Evolutionary conservation across 768 basidiomycete species (phyloP).

Genomic region (Trametes gibbosa): DNA sequence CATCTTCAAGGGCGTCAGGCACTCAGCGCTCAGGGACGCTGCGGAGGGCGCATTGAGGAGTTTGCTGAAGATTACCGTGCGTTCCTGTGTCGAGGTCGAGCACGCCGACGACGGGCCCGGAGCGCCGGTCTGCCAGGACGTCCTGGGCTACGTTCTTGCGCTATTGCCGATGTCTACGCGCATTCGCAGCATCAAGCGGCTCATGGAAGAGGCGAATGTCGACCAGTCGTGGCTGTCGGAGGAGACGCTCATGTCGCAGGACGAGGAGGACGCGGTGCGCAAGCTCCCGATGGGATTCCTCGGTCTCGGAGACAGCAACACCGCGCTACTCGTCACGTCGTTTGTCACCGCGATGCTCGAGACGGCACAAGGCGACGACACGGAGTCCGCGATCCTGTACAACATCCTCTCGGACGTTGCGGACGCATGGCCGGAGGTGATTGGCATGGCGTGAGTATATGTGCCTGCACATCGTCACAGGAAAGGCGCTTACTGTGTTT

Average conservation of each 20-base stretch:
- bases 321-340: slow-evolving; percentile 71
- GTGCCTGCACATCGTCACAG: neutral
- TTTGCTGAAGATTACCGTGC: slow-evolving; percentile 58
- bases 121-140: slow-evolving; percentile 52
- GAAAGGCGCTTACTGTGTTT: slow-evolving; percentile 11
- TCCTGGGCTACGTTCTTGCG: slow-evolving; percentile 77
- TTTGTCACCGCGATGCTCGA: slow-evolving; percentile 73
- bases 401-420: slow-evolving; percentile 72
- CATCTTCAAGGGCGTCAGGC: slow-evolving; percentile 84
- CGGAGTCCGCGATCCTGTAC: slow-evolving; percentile 80
- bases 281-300: slow-evolving; percentile 55
- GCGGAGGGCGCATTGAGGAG: slow-evolving; percentile 62
- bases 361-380: slow-evolving; percentile 75
- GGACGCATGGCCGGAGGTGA: slow-evolving; percentile 63
- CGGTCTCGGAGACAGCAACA: slow-evolving; percentile 57
- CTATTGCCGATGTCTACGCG: slow-evolving; percentile 68
- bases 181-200: slow-evolving; percentile 48
- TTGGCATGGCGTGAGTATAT: slow-evolving; percentile 67
- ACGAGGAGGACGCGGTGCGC: slow-evolving; percentile 43
- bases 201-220: slow-evolving; percentile 63
- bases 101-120: slow-evolving; percentile 37
- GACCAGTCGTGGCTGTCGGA: slow-evolving; percentile 46
- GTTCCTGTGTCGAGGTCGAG: slow-evolving; percentile 26
- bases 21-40: slow-evolving; percentile 57
- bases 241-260: slow-evolving; percentile 39